Conservation (phyloP, 805 yeast species). For the Sugiyamaella valdiviana region DNA sequence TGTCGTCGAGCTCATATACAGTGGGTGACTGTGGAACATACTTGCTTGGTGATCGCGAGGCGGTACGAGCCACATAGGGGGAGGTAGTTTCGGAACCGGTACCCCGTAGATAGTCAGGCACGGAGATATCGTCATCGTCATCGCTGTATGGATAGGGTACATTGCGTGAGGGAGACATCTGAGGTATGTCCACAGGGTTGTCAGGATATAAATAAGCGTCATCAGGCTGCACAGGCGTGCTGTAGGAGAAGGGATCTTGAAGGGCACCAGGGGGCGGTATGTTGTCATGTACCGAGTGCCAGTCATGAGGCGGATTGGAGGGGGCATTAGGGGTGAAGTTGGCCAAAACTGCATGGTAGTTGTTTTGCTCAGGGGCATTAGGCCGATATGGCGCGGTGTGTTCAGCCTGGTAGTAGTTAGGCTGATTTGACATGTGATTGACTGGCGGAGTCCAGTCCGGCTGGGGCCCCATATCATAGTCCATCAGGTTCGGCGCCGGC, state of each 20-base stretch:
- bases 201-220: neutral
- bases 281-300: too few species aligned
- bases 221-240: neutral
- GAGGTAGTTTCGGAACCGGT: neutral
- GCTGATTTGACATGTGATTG: neutral
- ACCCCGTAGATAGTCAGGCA: neutral
- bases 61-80: neutral
- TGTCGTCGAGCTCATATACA: neutral
- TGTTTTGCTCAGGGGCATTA: too few species aligned
- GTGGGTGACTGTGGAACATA: neutral
- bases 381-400: too few species aligned
- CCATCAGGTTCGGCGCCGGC: neutral
- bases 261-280: too few species aligned
- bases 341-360: too few species aligned
- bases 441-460: neutral
- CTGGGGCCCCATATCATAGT: neutral
- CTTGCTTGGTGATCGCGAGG: neutral
- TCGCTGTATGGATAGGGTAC: constrained; percentile 4
- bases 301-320: too few species aligned
- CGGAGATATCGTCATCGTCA: neutral
- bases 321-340: too few species aligned
- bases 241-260: neutral
- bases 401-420: neutral
- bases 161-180: neutral
- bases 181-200: neutral